These are phyloP conservation scores for Starmera quercuum DNA, from an alignment of 805 yeast species.

Conservation along the genomic window DNA sequence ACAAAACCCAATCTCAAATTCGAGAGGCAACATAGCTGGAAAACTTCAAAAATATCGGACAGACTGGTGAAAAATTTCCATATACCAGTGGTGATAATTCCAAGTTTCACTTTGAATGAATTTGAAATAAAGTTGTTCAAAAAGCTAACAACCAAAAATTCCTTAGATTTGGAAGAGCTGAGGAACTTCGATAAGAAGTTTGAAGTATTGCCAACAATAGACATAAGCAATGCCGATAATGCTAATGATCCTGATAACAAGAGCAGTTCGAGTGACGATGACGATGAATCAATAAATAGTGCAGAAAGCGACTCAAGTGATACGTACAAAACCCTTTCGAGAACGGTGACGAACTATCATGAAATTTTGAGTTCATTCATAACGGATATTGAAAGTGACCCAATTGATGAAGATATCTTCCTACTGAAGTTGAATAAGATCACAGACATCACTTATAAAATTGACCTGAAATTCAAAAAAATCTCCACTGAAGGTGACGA, in stretches of 20 bases:
- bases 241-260: background rate
- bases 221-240: background rate
- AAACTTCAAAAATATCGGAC: slow-evolving; percentile 54
- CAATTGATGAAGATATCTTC: slow-evolving; percentile 1
- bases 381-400: slow-evolving; percentile 1
- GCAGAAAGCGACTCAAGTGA: background rate
- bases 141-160: slow-evolving; percentile 13
- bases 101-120: slow-evolving; percentile 48
- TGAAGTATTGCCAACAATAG: background rate
- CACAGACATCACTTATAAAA: slow-evolving; percentile 14
- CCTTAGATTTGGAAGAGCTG: background rate
- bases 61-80: slow-evolving; percentile 56
- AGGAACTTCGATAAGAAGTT: no score
- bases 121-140: slow-evolving; percentile 40
- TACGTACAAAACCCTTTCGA: slow-evolving; percentile 5
- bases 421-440: slow-evolving; percentile 11
- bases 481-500: slow-evolving; percentile 29
- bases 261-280: background rate
- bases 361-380: slow-evolving; percentile 2
- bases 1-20: slow-evolving; percentile 38
- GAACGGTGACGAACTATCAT: slow-evolving; percentile 5
- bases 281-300: background rate
- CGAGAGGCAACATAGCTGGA: slow-evolving; percentile 50
- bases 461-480: slow-evolving; percentile 16
- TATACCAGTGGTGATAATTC: slow-evolving; percentile 60